These are phyloP conservation scores for Clonostachys rhizophaga DNA, from an alignment of 2,329 filamentous ascomycete species.

Conservation along the genomic window DNA sequence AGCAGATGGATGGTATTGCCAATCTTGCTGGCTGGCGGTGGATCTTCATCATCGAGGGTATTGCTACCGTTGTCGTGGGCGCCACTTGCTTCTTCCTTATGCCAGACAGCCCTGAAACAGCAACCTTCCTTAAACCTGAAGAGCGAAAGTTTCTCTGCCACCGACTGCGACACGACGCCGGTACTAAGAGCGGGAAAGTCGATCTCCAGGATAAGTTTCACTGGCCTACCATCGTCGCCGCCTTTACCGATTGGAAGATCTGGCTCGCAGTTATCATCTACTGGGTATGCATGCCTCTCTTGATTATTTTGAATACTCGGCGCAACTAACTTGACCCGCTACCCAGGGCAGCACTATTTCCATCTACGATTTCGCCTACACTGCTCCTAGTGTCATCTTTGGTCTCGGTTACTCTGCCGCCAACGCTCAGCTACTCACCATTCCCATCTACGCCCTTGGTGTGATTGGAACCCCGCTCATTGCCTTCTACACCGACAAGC, in stretches of 20 bases:
- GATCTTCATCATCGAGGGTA: conserved; percentile 15
- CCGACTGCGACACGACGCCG: neutral
- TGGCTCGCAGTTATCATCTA: conserved; percentile 26
- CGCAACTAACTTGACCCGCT: neutral
- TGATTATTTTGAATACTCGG: no score
- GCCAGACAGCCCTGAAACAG: conserved; percentile 6
- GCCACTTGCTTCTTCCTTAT: conserved; percentile 34
- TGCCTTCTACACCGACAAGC: conserved; percentile 2
- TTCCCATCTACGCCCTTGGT: conserved; percentile 2
- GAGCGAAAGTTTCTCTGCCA: neutral
- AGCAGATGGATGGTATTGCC: conserved; percentile 11
- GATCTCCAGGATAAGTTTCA: conserved; percentile 2
- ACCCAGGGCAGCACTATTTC: conserved; percentile 9
- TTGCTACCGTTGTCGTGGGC: conserved; percentile 22
- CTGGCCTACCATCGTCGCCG: conserved; percentile 5
- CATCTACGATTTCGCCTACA: conserved; percentile 21
- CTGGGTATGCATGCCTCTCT: conserved; percentile 17
- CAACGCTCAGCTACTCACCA: conserved; percentile 12
- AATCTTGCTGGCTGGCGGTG: conserved; percentile 11
- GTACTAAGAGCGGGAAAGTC: neutral
- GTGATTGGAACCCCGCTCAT: conserved; percentile 2
- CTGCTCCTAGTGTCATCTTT: conserved; percentile 27
- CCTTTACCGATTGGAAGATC: conserved; percentile 37
- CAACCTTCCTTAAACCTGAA: neutral
- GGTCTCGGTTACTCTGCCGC: conserved; percentile 28